Base-by-base conservation (phyloP, 352 stramenopile genomes). In the Phytopythium aichiense region DNA sequence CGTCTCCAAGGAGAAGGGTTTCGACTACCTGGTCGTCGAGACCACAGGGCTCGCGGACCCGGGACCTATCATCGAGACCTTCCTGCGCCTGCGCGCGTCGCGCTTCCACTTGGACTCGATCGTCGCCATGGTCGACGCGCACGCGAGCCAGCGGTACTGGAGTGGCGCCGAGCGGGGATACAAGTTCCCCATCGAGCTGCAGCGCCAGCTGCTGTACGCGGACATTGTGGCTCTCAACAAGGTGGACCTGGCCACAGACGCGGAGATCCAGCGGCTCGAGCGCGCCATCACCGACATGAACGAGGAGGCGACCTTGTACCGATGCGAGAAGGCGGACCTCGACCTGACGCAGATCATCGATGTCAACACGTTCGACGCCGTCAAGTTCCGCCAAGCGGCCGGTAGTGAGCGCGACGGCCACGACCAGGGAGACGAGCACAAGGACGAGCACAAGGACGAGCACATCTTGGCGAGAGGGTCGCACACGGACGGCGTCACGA, bases 21-120 rank as follows among this genome's bases (percentile, higher is more conserved):
- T 99, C 66, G 93, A 99, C 72, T 97, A 94, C 63, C 88, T 99
- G 40, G 79, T 99, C 23, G 87, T 99, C 50, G 97, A 99, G 78
- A 99, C 96, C 7, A 98, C 96, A 15, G 97, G 97, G 13, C 74
- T 99, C 9, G 96, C 96, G 11, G 95, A 99, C 69, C 97, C 97
- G 0, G 94, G 94, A 8, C 97, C 97, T 13, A 99, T 99, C 68
- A 91, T 99, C 33, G 97, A 98, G 70, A 99, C 97, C 0, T 94
- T 99, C 57, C 87, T 99, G 63, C 88, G 88, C 91, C 69, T 96
- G 51, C 56, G 93, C 81, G 72, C 91, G 71, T 89, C 79, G 50
- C 76, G 84, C 55, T 98, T 98, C 64, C 84, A 89, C 28, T 95
- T 99, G 62, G 96, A 99, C 69, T 92, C 81, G 15, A 94, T 99